Conservation (phyloP, 2,329 filamentous ascomycete species). For the Alternaria gansuensis region DNA sequence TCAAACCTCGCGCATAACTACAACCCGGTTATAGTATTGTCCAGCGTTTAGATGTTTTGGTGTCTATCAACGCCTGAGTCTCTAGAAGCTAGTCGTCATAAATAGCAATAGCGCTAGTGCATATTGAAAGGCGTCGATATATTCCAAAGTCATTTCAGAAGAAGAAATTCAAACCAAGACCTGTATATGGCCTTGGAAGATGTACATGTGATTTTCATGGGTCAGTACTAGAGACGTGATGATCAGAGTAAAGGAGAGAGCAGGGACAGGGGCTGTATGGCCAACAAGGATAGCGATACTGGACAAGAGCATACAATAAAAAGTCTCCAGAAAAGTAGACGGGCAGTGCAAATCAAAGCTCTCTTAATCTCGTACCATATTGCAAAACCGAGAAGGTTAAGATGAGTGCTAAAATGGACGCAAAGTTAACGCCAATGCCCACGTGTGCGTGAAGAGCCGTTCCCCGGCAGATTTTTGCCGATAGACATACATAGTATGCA, state of each 20-base stretch:
- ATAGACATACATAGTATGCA: neutral
- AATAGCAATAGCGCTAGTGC: neutral
- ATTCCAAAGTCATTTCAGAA: rapidly evolving
- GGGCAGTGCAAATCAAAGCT: neutral
- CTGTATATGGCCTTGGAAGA: neutral
- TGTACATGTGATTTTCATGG: neutral
- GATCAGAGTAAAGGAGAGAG: neutral
- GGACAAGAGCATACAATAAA: neutral
- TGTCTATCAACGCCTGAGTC: neutral
- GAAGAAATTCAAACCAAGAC: neutral
- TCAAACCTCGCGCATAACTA: too few relatives aligned
- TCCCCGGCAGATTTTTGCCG: constrained; percentile 2
- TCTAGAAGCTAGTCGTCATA: neutral
- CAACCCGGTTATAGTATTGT: neutral
- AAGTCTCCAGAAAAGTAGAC: neutral
- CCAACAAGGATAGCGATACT: neutral
- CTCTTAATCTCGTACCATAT: neutral
- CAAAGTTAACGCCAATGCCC: neutral
- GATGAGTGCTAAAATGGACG: neutral
- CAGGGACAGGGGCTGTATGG: neutral
- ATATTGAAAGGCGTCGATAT: rapidly evolving
- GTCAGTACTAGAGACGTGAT: neutral
- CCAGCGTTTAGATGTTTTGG: neutral
- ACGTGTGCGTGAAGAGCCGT: neutral
- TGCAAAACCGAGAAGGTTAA: neutral